Base-by-base conservation (phyloP, 2,329 filamentous ascomycete species). In the Botrytis cinerea region DNA sequence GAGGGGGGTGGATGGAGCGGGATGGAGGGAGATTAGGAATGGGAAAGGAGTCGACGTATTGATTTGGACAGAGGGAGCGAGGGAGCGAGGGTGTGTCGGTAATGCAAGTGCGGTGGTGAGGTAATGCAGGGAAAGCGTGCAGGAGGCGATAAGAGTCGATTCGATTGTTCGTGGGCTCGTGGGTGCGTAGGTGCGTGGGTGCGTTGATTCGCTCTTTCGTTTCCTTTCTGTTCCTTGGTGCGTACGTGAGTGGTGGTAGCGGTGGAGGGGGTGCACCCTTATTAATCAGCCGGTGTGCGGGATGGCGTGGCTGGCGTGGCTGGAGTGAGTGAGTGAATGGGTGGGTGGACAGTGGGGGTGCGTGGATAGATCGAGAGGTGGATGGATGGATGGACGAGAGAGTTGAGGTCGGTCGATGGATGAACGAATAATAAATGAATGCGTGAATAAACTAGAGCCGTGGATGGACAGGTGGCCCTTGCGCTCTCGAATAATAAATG, bases 41-140 rank as follows among this genome's bases (percentile, higher is more conserved):
- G 16, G 4, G 46, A 46, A 51, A 51, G 45, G 64, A 14, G 64
- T 54, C 22, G 64, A 40, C 64, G 64, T 67, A 67, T 51, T 38
- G 45, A 67, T 38, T 28, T 40, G 45, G n/a, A 48, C 35, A 7
- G 12, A 12, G 32, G 3, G 32, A 32, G 16, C 9, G 1, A 14
- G 12, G 35, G 45, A n/a, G 35, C 6, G 32, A 32, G 32, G 35
- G 35, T 35, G 35, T 35, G 25, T 28, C 28, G 62, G 10, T 32
- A 0, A 14, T 9, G 38, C 10, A 22, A 20, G 25, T 4, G 8
- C 22, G 18, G 46, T 7, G 40, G 22, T 43, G 40, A 38, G 25
- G 45, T 16, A 40, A 40, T 51, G 48, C 6, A 25, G 66, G 25
- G 4, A 16, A 38, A 10, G 35, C n/a, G 46, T 10, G 63, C 20